Evolutionary conservation across 768 basidiomycete species (phyloP).

Genomic region (Phanerochaete sordida): DNA sequence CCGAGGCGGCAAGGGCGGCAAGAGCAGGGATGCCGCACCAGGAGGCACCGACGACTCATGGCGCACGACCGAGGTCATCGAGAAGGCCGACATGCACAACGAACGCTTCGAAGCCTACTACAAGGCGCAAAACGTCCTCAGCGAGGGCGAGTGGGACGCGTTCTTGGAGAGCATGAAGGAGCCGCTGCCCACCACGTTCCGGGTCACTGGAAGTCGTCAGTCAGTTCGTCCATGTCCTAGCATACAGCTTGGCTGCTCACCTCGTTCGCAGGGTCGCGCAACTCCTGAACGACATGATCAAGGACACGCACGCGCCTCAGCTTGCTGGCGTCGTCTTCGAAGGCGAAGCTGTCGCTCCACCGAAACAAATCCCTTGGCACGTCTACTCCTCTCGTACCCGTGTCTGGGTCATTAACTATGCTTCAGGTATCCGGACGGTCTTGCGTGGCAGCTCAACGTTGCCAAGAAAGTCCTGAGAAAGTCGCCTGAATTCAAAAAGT

Average conservation of each 20-base stretch:
- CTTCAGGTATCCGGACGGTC: conserved; percentile 85
- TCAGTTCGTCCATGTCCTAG: conserved; percentile 30
- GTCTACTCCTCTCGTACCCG: conserved; percentile 7
- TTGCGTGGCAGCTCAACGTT: conserved; percentile 96
- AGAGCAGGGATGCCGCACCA: conserved; percentile 1
- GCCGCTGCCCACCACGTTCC: conserved; percentile 90
- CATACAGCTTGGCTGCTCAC: not conserved
- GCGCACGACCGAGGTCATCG: conserved; percentile 46
- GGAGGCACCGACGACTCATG: conserved; percentile 27
- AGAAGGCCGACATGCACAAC: conserved; percentile 66
- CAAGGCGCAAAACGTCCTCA: conserved; percentile 69
- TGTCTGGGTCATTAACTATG: not conserved
- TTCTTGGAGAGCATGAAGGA: conserved; percentile 64
- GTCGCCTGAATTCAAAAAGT: conserved; percentile 86
- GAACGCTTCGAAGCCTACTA: conserved; percentile 68
- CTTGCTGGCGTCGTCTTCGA: conserved; percentile 75
- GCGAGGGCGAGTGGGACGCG: conserved; percentile 73
- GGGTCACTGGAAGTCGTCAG: conserved; percentile 87
- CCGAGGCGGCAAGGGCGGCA: conserved; percentile 4
- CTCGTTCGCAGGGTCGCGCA: conserved; percentile 49
- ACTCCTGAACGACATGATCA: conserved; percentile 78
- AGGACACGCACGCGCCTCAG: conserved; percentile 72
- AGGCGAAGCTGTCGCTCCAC: conserved; percentile 70
- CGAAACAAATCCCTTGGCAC: conserved; percentile 83
- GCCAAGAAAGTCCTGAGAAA: conserved; percentile 86